These are phyloP conservation scores for Incumbomyces delicatus DNA, from an alignment of 2,329 filamentous ascomycete genomes.

Conservation along the genomic window DNA sequence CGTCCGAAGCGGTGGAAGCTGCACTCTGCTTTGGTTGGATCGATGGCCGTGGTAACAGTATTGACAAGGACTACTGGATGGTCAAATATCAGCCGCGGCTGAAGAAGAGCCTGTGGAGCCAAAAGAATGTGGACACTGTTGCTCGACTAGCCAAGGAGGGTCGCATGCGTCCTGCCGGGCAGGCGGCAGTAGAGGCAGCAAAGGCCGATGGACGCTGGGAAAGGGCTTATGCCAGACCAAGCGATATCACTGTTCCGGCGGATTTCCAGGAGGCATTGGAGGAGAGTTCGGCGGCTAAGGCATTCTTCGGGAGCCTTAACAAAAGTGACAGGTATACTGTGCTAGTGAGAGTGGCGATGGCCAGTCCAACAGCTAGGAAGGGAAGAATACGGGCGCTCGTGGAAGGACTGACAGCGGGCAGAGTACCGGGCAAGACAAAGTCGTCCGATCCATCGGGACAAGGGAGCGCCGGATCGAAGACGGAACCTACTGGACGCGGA, in stretches of 20 bases:
- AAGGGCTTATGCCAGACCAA: conserved; percentile 44
- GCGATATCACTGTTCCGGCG: conserved; percentile 37
- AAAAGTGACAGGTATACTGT: conserved; percentile 40
- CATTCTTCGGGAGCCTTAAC: conserved; percentile 36
- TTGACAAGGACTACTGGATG: conserved; percentile 41
- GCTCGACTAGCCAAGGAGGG: conserved; percentile 35
- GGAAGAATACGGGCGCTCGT: conserved; percentile 38
- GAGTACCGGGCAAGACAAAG: neutral
- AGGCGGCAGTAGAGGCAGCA: conserved; percentile 44
- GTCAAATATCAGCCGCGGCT: conserved; percentile 52
- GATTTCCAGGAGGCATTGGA: conserved; percentile 41
- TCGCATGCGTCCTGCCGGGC: conserved; percentile 41
- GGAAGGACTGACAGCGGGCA: conserved; percentile 27
- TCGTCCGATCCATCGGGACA: neutral
- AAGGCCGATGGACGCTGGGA: conserved; percentile 51
- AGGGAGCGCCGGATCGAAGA: neutral
- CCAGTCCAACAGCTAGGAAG: conserved; percentile 23
- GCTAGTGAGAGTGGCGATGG: conserved; percentile 37
- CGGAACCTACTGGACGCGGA: neutral
- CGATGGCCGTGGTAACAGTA: conserved; percentile 43
- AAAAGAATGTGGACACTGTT: conserved; percentile 48
- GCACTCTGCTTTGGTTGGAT: conserved; percentile 57
- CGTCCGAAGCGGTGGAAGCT: conserved; percentile 43
- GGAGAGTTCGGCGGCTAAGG: conserved; percentile 26
- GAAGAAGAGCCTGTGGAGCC: conserved; percentile 48